Percentiles rank a stretch among this genome's conserved stretches.
Evolutionary conservation across 2,329 filamentous ascomycete genomes (phyloP).

Genomic region (Thermoascus crustaceus): DNA sequence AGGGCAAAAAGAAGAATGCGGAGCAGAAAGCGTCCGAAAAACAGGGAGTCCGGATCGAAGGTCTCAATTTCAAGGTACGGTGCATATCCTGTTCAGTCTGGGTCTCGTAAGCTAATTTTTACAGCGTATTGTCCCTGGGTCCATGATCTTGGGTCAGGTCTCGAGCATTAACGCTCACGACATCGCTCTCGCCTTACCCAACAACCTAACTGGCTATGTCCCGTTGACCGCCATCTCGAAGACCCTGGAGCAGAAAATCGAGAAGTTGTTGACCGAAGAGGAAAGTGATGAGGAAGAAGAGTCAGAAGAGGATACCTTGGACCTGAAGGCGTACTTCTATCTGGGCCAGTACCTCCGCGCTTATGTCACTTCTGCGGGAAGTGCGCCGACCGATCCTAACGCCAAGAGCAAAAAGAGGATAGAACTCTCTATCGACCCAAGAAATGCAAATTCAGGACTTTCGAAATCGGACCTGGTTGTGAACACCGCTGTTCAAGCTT

Average conservation of each 20-base stretch:
- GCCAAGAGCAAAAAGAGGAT: constrained; percentile 70
- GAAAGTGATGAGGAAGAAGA: constrained; percentile 49
- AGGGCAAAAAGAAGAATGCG: constrained; percentile 46
- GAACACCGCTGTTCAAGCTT: constrained; percentile 75
- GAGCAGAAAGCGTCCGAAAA: constrained; percentile 43
- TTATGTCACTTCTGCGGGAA: constrained; percentile 69
- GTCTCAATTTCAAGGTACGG: constrained; percentile 77
- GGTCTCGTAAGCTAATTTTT: constrained; percentile 23
- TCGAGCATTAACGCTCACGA: constrained; percentile 71
- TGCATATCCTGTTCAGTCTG: background rate
- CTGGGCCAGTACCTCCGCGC: constrained; percentile 83
- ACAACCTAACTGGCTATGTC: constrained; percentile 84
- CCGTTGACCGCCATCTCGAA: constrained; percentile 88
- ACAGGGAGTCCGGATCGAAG: constrained; percentile 64
- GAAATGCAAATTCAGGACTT: constrained; percentile 68
- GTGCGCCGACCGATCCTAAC: constrained; percentile 40
- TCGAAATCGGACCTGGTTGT: constrained; percentile 62
- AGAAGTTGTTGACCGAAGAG: constrained; percentile 55
- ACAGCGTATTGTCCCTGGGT: constrained; percentile 75
- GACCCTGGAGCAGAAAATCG: constrained; percentile 65
- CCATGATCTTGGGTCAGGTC: constrained; percentile 79
- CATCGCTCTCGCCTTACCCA: constrained; percentile 75
- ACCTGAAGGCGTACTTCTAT: constrained; percentile 66
- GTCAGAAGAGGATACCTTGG: constrained; percentile 52
- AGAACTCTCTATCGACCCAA: constrained; percentile 76